phyloP scores from a whole-genome alignment of 2,329 filamentous ascomycete genomes.

The Venturia oleaginea region DNA sequence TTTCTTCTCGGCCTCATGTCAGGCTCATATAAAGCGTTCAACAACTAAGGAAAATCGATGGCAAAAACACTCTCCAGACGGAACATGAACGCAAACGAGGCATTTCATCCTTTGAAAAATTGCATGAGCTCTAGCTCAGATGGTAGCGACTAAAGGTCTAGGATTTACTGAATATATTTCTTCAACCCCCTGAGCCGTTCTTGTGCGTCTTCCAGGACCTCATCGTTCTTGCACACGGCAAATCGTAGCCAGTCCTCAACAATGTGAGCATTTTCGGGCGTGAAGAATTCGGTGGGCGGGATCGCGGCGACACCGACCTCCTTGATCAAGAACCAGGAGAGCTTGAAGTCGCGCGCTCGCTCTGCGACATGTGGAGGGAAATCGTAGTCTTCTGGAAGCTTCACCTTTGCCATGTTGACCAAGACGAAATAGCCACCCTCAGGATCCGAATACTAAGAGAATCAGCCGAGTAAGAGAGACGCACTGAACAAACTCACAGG shows the following conservation, averaged over 20 bases:
- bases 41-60: neutral
- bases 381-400: slow-evolving; percentile 71
- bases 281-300: slow-evolving; percentile 95
- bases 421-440: slow-evolving; percentile 97
- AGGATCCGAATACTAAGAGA: slow-evolving; percentile 64
- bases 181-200: slow-evolving; percentile 40
- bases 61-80: no score
- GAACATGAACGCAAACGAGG: neutral
- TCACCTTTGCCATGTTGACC: slow-evolving; percentile 83
- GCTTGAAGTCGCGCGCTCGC: slow-evolving; percentile 85
- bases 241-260: slow-evolving; percentile 92
- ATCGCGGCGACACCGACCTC: slow-evolving; percentile 94
- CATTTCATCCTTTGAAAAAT: neutral
- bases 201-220: slow-evolving; percentile 50
- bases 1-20: no score
- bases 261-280: slow-evolving; percentile 68
- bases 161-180: slow-evolving; percentile 34
- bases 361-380: slow-evolving; percentile 84
- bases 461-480: neutral
- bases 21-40: neutral
- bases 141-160: neutral
- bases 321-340: slow-evolving; percentile 94
- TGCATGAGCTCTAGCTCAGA: neutral
- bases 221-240: slow-evolving; percentile 91
- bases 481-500: slow-evolving; percentile 23